These are phyloP conservation scores for Piper betle DNA, from an alignment of 164 flowering plant species.

Conservation along the genomic window DNA sequence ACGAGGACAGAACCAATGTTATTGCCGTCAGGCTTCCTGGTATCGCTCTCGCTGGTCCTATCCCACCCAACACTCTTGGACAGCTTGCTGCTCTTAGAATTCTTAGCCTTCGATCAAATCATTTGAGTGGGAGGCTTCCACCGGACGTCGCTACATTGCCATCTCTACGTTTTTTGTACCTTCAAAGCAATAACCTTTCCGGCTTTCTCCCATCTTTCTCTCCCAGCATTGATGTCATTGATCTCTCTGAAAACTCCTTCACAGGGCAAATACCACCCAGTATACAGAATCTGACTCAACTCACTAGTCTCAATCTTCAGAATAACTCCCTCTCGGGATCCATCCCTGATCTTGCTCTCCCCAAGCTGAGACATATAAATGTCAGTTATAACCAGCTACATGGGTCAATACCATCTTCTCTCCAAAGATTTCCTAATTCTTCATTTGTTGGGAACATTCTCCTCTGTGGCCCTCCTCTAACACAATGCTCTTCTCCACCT, in stretches of 20 bases:
- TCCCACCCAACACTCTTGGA: constrained; percentile 43
- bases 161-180: constrained; percentile 45
- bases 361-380: constrained; percentile 38
- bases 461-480: constrained; percentile 54
- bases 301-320: constrained; percentile 35
- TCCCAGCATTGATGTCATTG: constrained; percentile 35
- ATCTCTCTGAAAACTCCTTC: constrained; percentile 70
- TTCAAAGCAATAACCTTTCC: constrained; percentile 70
- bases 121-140: constrained; percentile 58
- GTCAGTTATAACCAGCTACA: constrained; percentile 43
- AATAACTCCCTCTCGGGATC: constrained; percentile 46
- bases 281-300: constrained; percentile 38
- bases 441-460: constrained; percentile 51
- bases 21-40: constrained; percentile 45
- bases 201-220: constrained; percentile 59
- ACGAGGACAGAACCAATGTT: constrained; percentile 24
- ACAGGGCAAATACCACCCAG: constrained; percentile 50
- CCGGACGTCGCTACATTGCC: constrained; percentile 60
- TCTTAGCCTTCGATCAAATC: constrained; percentile 77
- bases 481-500: constrained; percentile 19
- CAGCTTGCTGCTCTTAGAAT: constrained; percentile 41
- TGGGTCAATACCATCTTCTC: constrained; percentile 48
- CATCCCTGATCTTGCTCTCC: constrained; percentile 34
- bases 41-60: constrained; percentile 39
- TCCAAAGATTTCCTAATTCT: constrained; percentile 34